A percentile compares a stretch with the other conserved stretches of the same genome.
Conservation (phyloP, 371 early-diverging fungal species). For the Mucor plumbeus region DNA sequence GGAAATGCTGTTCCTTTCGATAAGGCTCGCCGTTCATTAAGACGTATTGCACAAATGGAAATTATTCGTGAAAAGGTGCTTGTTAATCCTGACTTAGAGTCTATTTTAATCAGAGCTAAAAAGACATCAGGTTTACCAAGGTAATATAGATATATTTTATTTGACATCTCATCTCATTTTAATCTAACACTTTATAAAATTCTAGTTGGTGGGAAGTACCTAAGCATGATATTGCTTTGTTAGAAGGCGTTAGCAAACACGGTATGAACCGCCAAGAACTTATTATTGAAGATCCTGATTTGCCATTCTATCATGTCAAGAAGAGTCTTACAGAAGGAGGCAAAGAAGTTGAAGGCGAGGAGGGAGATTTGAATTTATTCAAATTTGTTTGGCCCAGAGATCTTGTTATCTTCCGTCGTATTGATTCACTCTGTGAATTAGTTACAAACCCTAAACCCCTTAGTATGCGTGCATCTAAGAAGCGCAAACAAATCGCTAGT, state of each 20-base stretch:
- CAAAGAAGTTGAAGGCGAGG: slow-evolving; percentile 27
- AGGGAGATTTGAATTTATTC: slow-evolving; percentile 35
- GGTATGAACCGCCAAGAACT: slow-evolving; percentile 75
- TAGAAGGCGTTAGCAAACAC: slow-evolving; percentile 73
- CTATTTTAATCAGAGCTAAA: slow-evolving; percentile 40
- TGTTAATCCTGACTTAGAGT: slow-evolving; percentile 57
- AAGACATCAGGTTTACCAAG: slow-evolving; percentile 55
- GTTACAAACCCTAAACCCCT: slow-evolving; percentile 61
- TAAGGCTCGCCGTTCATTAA: slow-evolving; percentile 73
- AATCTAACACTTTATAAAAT: slow-evolving; percentile 17
- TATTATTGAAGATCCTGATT: slow-evolving; percentile 67
- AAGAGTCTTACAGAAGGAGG: slow-evolving; percentile 31
- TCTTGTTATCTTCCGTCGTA: slow-evolving; percentile 62
- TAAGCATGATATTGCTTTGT: slow-evolving; percentile 70
- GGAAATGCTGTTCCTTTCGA: slow-evolving; percentile 64
- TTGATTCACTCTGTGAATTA: slow-evolving; percentile 64
- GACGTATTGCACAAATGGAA: slow-evolving; percentile 76
- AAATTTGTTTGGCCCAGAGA: slow-evolving; percentile 69
- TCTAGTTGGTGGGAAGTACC: slow-evolving; percentile 75
- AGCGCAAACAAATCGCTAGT: slow-evolving; percentile 31
- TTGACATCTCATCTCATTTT: too few species aligned
- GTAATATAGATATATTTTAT: slow-evolving; percentile 17
- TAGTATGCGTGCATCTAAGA: slow-evolving; percentile 41
- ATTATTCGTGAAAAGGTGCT: slow-evolving; percentile 71
- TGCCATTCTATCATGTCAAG: slow-evolving; percentile 60